Conservation (phyloP, 2,329 filamentous ascomycete species). For the Domatiomyces globalis region DNA sequence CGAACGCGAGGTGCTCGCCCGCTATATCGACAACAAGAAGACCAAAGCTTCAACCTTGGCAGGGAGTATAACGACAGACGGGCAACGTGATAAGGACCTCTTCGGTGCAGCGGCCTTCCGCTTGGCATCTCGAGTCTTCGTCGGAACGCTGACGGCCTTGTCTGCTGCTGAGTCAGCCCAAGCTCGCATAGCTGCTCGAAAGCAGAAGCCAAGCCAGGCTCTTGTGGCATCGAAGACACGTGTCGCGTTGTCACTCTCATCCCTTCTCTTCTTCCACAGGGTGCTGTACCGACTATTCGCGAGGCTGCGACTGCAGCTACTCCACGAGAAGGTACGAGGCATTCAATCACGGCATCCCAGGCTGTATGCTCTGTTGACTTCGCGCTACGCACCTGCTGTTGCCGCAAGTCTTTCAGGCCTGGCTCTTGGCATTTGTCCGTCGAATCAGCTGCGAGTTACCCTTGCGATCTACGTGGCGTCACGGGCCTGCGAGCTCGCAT, state of each 20-base stretch:
- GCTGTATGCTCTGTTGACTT: slow-evolving; percentile 61
- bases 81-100: slow-evolving; percentile 34
- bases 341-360: slow-evolving; percentile 74
- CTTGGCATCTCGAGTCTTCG: slow-evolving; percentile 56
- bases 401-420: slow-evolving; percentile 79
- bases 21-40: slow-evolving; percentile 1
- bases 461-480: slow-evolving; percentile 71
- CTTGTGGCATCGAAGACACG: slow-evolving; percentile 50
- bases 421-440: slow-evolving; percentile 62
- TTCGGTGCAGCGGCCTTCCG: slow-evolving; percentile 58
- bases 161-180: slow-evolving; percentile 32
- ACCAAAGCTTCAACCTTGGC: neutral
- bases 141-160: slow-evolving; percentile 47
- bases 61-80: neutral
- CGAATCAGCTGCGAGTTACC: slow-evolving; percentile 57
- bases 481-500: slow-evolving; percentile 69
- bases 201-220: slow-evolving; percentile 24
- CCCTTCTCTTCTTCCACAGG: slow-evolving; percentile 76
- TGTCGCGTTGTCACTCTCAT: slow-evolving; percentile 67
- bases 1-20: slow-evolving; percentile 10
- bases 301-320: slow-evolving; percentile 61
- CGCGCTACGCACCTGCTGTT: slow-evolving; percentile 71
- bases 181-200: slow-evolving; percentile 7
- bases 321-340: slow-evolving; percentile 62
- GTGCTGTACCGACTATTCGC: slow-evolving; percentile 81